Evolutionary conservation across 345 rosid genomes (phyloP).

Genomic region (Gossypioides kirkii): DNA sequence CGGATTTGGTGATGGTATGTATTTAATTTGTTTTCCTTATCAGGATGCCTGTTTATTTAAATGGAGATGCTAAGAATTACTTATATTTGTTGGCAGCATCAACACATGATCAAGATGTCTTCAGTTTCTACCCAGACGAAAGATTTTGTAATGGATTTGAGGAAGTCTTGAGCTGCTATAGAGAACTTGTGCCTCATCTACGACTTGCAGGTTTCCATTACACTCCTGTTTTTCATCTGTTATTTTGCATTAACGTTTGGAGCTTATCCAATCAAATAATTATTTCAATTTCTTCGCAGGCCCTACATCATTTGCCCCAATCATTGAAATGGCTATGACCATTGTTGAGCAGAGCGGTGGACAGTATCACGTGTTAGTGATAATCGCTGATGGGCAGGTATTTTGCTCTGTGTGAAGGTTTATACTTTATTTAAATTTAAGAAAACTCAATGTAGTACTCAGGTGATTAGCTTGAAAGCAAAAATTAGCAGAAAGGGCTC

Average conservation of each 20-base stretch:
- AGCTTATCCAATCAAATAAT: not conserved
- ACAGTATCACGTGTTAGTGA: constrained; percentile 88
- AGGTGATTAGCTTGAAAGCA: not conserved
- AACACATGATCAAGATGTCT: constrained; percentile 93
- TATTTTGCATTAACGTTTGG: constrained; percentile 1
- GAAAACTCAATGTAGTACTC: not conserved
- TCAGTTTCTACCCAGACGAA: constrained; percentile 64
- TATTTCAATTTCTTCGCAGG: constrained; percentile 38
- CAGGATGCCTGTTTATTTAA: not conserved
- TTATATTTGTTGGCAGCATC: constrained; percentile 50
- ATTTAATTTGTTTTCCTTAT: not conserved
- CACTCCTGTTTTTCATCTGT: constrained; percentile 1
- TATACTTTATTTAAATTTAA: not conserved
- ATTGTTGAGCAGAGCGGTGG: constrained; percentile 89
- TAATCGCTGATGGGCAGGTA: constrained; percentile 99
- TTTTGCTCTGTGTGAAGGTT: not conserved
- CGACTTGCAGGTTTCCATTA: constrained; percentile 65
- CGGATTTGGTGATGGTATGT: constrained; percentile 93
- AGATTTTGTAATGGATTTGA: constrained; percentile 87
- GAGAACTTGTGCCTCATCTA: constrained; percentile 74
- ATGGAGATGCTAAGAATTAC: constrained; percentile 14
- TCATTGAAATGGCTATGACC: constrained; percentile 89
- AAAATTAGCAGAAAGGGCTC: not conserved
- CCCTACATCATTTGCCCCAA: constrained; percentile 96
- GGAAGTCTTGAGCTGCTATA: constrained; percentile 72